These are phyloP conservation scores for Emmonsiellopsis sp. DNA, from an alignment of 2,329 filamentous ascomycete genomes.

Conservation along the genomic window DNA sequence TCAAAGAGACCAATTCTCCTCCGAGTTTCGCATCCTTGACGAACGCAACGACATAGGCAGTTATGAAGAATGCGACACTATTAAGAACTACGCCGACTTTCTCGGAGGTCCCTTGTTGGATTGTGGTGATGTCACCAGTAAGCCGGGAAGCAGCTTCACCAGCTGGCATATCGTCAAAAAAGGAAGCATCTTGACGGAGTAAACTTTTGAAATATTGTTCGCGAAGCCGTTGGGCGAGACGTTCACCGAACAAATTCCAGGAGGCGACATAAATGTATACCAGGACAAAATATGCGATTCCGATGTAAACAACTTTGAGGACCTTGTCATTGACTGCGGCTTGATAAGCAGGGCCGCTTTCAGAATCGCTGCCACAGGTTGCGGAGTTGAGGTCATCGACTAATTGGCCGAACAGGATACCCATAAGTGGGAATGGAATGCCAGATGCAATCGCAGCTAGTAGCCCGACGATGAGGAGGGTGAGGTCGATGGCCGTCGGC, in stretches of 20 bases:
- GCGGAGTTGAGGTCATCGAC: constrained; percentile 22
- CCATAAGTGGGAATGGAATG: constrained; percentile 24
- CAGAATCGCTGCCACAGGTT: constrained; percentile 10
- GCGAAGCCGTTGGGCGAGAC: constrained; percentile 49
- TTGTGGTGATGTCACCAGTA: constrained; percentile 38
- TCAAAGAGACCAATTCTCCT: constrained; percentile 37
- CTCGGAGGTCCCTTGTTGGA: constrained; percentile 40
- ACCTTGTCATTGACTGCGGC: constrained; percentile 46
- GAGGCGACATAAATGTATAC: constrained; percentile 53
- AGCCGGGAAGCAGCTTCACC: constrained; percentile 41
- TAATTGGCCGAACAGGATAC: constrained; percentile 23
- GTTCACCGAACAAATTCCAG: constrained; percentile 51
- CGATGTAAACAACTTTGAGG: constrained; percentile 47
- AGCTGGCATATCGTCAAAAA: constrained; percentile 38
- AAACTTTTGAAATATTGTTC: constrained; percentile 48
- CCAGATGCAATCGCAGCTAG: constrained; percentile 22
- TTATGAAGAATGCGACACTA: constrained; percentile 39
- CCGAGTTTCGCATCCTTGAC: constrained; percentile 39
- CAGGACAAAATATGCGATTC: constrained; percentile 47
- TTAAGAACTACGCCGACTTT: constrained; percentile 42
- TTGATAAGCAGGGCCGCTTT: constrained; percentile 23
- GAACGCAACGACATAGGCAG: constrained; percentile 42
- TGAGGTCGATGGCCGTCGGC: constrained; percentile 10
- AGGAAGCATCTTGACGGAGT: constrained; percentile 45
- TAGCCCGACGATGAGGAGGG: constrained; percentile 14